These are phyloP conservation scores for Monosporascus sp. DNA, from an alignment of 2,329 filamentous ascomycete species.

Conservation along the genomic window DNA sequence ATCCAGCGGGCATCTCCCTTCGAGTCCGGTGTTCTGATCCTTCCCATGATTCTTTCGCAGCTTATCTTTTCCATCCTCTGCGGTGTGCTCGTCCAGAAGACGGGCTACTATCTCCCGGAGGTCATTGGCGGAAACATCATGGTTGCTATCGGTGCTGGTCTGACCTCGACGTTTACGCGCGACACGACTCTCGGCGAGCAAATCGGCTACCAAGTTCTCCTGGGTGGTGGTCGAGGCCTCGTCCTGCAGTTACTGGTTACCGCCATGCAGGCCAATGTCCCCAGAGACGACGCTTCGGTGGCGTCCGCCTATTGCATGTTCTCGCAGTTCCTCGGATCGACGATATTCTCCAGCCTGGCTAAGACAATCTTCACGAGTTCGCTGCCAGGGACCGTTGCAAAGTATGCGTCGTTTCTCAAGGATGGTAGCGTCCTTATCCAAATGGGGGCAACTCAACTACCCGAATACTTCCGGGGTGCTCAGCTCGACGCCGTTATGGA, in stretches of 20 bases:
- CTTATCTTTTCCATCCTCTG: constrained; percentile 17
- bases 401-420: constrained; percentile 30
- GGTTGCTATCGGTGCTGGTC: constrained; percentile 27
- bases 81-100: constrained; percentile 15
- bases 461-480: constrained; percentile 27
- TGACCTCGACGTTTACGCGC: constrained; percentile 28
- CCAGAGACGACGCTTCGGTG: constrained; percentile 17
- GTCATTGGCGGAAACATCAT: constrained; percentile 25
- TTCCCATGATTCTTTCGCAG: constrained; percentile 22
- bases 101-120: constrained; percentile 32
- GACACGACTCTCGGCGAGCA: constrained; percentile 23
- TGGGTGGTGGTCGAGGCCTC: constrained; percentile 22
- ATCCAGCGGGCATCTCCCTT: constrained; percentile 13
- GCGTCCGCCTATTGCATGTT: constrained; percentile 37
- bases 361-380: constrained; percentile 49
- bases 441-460: constrained; percentile 38
- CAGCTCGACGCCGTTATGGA: constrained; percentile 28
- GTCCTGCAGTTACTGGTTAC: constrained; percentile 22
- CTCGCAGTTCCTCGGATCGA: constrained; percentile 46
- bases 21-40: constrained; percentile 18
- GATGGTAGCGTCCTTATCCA: constrained; percentile 30
- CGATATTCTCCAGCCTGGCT: constrained; percentile 43
- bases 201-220: constrained; percentile 28
- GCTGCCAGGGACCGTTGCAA: constrained; percentile 35
- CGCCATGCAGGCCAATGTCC: constrained; percentile 22